phyloP scores from a whole-genome alignment of 768 basidiomycete genomes.

The Amanita fuliginea region DNA sequence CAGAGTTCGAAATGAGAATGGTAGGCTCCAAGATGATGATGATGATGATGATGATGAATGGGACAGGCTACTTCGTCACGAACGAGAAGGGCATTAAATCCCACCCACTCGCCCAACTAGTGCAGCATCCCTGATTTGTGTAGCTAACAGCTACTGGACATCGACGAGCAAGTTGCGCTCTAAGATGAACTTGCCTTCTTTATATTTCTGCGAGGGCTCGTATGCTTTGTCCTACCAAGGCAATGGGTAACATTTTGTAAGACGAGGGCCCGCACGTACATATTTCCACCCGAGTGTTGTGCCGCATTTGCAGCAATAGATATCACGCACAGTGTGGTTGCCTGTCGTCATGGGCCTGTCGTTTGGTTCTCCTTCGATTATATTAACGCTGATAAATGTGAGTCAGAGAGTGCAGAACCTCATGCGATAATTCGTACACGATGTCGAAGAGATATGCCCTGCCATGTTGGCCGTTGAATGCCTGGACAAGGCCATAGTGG shows the following conservation, averaged over 20 bases:
- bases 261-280: constrained; percentile 33
- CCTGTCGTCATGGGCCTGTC: constrained; percentile 97
- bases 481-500: constrained; percentile 35
- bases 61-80: background rate
- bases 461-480: constrained; percentile 95
- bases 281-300: constrained; percentile 96
- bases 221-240: constrained; percentile 76
- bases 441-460: constrained; percentile 89
- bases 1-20: constrained; percentile 17
- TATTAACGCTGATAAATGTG: constrained; percentile 61
- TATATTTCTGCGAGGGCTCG: constrained; percentile 88
- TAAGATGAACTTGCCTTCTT: constrained; percentile 97
- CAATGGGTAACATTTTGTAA: background rate
- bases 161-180: constrained; percentile 86
- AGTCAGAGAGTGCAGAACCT: constrained; percentile 5
- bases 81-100: constrained; percentile 1
- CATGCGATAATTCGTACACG: constrained; percentile 51
- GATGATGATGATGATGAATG: no score
- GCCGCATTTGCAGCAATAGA: constrained; percentile 86
- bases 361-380: constrained; percentile 78
- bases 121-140: background rate
- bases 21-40: constrained; percentile 11
- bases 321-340: constrained; percentile 91
- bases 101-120: background rate
- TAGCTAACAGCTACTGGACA: constrained; percentile 45